phyloP scores from a whole-genome alignment of 306 rosid species.

The Castanospermum australe region DNA sequence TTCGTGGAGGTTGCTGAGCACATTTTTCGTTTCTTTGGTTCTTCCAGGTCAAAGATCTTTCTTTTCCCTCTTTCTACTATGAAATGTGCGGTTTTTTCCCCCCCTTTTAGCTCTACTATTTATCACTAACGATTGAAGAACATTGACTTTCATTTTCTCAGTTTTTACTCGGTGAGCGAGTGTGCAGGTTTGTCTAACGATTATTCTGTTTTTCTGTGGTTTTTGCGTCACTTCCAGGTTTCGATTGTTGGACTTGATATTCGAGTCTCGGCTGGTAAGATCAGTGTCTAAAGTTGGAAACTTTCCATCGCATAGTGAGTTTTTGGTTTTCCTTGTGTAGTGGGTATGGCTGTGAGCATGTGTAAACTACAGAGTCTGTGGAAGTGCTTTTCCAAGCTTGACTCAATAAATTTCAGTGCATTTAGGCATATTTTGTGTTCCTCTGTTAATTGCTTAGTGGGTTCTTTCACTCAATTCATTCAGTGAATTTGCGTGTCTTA shows the following conservation, averaged over 20 bases:
- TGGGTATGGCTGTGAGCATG: not conserved
- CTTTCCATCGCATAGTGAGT: not conserved
- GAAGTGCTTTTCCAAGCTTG: too few relatives aligned
- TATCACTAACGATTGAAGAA: not conserved
- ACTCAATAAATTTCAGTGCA: too few relatives aligned
- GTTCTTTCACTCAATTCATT: not conserved
- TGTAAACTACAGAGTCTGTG: too few relatives aligned
- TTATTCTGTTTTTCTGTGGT: not conserved
- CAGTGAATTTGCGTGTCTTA: not conserved
- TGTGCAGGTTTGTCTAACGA: not conserved
- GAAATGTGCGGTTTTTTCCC: not conserved
- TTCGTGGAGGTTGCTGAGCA: not conserved
- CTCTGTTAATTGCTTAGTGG: not conserved
- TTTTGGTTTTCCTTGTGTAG: too few relatives aligned
- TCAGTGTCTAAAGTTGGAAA: not conserved
- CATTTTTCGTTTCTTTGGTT: not conserved
- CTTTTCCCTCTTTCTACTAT: not conserved
- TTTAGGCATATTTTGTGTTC: too few relatives aligned
- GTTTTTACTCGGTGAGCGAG: not conserved
- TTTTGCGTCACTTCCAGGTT: not conserved
- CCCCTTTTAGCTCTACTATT: not conserved
- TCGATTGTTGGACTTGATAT: not conserved
- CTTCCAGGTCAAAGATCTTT: slow-evolving; percentile 1
- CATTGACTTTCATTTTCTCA: not conserved
- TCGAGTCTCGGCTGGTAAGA: not conserved